A percentile compares a stretch with the other conserved stretches of the same genome.
phyloP scores from a whole-genome alignment of 495 filamentous ascomycete genomes.

The Aspergillus indologenus region DNA sequence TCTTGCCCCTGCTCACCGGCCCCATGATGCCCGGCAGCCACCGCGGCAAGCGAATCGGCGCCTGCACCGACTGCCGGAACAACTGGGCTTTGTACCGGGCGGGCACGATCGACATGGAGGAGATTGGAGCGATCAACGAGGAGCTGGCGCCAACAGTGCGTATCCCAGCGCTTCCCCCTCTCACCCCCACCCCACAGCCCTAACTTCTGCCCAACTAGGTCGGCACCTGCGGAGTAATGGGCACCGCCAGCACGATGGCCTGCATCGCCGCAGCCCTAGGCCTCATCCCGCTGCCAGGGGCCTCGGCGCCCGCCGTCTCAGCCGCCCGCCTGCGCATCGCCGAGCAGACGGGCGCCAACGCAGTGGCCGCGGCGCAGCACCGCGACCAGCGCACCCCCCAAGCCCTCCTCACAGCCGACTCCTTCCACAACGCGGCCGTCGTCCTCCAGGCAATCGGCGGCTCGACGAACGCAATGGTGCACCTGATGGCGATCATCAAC shows the following conservation, averaged over 20 bases:
- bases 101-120: slow-evolving; percentile 60
- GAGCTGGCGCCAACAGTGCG: slow-evolving; percentile 62
- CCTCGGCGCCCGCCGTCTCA: slow-evolving; percentile 63
- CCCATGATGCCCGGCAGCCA: slow-evolving; percentile 67
- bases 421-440: slow-evolving; percentile 64
- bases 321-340: slow-evolving; percentile 61
- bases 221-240: slow-evolving; percentile 69
- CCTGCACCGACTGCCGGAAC: slow-evolving; percentile 65
- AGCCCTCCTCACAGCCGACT: slow-evolving; percentile 53
- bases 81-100: slow-evolving; percentile 66
- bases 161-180: no score
- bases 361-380: slow-evolving; percentile 50
- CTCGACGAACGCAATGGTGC: slow-evolving; percentile 66
- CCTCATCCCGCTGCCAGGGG: slow-evolving; percentile 60
- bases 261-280: slow-evolving; percentile 61
- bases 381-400: slow-evolving; percentile 47
- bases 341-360: slow-evolving; percentile 58
- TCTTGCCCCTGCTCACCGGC: slow-evolving; percentile 60
- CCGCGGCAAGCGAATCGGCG: slow-evolving; percentile 55
- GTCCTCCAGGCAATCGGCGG: slow-evolving; percentile 69
- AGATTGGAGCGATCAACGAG: slow-evolving; percentile 63
- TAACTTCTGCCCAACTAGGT: slow-evolving; percentile 35
- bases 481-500: slow-evolving; percentile 62
- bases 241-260: slow-evolving; percentile 68
- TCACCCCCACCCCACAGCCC: no score